Conservation (phyloP, 208 protist genomes). For the Trypanosoma lewisi region DNA sequence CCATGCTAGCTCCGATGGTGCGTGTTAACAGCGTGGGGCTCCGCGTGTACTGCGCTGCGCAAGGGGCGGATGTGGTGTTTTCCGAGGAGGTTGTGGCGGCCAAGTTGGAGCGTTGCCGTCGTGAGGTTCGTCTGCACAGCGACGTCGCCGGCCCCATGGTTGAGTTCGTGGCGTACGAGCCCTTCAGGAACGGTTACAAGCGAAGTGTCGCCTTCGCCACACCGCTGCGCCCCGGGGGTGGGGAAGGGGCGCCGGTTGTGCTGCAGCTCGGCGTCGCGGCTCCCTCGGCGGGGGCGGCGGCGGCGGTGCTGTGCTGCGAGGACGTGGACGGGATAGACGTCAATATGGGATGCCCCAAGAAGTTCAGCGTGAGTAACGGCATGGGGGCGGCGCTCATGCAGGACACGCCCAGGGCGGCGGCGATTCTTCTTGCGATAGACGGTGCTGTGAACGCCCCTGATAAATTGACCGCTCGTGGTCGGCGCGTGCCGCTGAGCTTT, state of each 20-base stretch:
- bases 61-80: conserved; percentile 97
- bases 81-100: conserved; percentile 96
- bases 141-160: conserved; percentile 38
- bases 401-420: conserved; percentile 44
- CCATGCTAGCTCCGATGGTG: conserved; percentile 96
- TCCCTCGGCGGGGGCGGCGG: conserved; percentile 64
- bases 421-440: conserved; percentile 67
- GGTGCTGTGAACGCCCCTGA: conserved; percentile 35
- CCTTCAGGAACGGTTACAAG: conserved; percentile 71
- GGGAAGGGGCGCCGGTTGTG: conserved; percentile 57
- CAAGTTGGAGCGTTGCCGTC: conserved; percentile 73
- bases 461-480: conserved; percentile 12
- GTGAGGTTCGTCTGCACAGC: conserved; percentile 63
- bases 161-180: conserved; percentile 88
- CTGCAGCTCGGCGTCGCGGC: conserved; percentile 93
- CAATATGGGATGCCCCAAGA: conserved; percentile 99
- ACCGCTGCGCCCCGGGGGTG: neutral
- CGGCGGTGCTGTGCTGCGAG: conserved; percentile 76
- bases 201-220: conserved; percentile 57
- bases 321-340: conserved; percentile 97
- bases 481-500: conserved; percentile 64
- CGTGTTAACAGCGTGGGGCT: conserved; percentile 91
- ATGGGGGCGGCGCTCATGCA: conserved; percentile 96
- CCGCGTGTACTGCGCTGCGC: conserved; percentile 82
- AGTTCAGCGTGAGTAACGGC: conserved; percentile 94